Percentiles rank a stretch among this genome's conserved stretches.
Evolutionary conservation across 495 filamentous ascomycete species (phyloP).

Genomic region (Hypoxylon cercidicola): DNA sequence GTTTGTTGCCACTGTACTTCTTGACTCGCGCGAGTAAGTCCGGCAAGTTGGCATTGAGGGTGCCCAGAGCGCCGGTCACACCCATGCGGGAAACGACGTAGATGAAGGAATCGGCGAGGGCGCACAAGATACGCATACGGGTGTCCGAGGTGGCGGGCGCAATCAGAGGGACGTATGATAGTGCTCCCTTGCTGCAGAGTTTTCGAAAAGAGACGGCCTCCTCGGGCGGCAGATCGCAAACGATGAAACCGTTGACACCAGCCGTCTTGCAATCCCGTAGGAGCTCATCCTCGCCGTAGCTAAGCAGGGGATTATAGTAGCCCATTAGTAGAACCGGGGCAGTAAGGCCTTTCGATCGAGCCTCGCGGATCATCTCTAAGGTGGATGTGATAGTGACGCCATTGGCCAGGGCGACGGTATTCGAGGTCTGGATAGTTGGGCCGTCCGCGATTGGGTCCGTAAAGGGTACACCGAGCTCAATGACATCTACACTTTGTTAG

Average conservation of each 20-base stretch:
- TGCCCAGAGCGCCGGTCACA: slow-evolving; percentile 89
- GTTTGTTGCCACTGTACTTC: slow-evolving; percentile 87
- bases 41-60: slow-evolving; percentile 80
- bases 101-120: slow-evolving; percentile 98
- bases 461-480: slow-evolving; percentile 92
- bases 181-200: slow-evolving; percentile 78
- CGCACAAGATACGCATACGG: slow-evolving; percentile 94
- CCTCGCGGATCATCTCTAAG: slow-evolving; percentile 80
- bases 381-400: slow-evolving; percentile 83
- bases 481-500: slow-evolving; percentile 66
- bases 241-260: slow-evolving; percentile 95
- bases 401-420: slow-evolving; percentile 86
- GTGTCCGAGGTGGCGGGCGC: slow-evolving; percentile 91
- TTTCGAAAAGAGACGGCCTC: slow-evolving; percentile 93
- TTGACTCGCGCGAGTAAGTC: slow-evolving; percentile 87
- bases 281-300: slow-evolving; percentile 91
- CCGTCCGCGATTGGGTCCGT: slow-evolving; percentile 98
- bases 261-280: slow-evolving; percentile 85
- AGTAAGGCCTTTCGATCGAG: slow-evolving; percentile 77
- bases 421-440: slow-evolving; percentile 91
- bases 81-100: slow-evolving; percentile 99
- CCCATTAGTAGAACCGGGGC: slow-evolving; percentile 95
- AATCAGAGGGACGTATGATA: slow-evolving; percentile 96
- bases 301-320: slow-evolving; percentile 96
- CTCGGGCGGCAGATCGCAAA: slow-evolving; percentile 96